Conservation (phyloP, 2,329 filamentous ascomycete species). For the Mycosphaerella sp. region DNA sequence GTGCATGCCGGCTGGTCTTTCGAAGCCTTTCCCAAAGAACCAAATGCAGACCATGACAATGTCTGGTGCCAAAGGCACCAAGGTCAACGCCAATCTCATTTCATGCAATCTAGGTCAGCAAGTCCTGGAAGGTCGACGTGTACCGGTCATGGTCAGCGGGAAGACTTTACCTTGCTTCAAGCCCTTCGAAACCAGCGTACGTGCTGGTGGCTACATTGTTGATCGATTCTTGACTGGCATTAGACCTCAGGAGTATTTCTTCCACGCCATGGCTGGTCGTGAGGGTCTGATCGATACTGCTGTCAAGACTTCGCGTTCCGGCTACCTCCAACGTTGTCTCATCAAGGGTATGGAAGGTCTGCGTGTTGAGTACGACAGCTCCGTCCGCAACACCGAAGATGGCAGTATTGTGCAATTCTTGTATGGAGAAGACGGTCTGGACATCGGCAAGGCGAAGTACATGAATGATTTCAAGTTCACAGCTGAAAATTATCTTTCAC, state of each 20-base stretch:
- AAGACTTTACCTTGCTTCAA: conserved; percentile 93
- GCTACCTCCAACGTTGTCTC: conserved; percentile 91
- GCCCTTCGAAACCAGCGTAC: conserved; percentile 79
- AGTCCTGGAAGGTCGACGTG: conserved; percentile 87
- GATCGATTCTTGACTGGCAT: conserved; percentile 98
- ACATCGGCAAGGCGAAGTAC: conserved; percentile 91
- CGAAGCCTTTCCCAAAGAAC: conserved; percentile 90
- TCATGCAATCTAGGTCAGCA: conserved; percentile 97
- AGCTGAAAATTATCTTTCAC: conserved; percentile 74
- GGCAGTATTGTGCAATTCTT: conserved; percentile 91
- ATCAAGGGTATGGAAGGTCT: conserved; percentile 99
- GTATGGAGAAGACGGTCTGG: conserved; percentile 92
- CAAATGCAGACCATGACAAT: conserved; percentile 99
- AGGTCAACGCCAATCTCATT: conserved; percentile 94
- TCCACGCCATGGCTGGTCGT: conserved; percentile 98
- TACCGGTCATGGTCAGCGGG: conserved; percentile 95
- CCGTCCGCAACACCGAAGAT: conserved; percentile 79
- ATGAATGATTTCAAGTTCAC: conserved; percentile 85
- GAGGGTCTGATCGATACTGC: conserved; percentile 98
- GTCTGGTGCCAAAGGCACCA: conserved; percentile 87
- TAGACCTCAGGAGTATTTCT: conserved; percentile 95
- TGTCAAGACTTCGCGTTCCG: conserved; percentile 95
- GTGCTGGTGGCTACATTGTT: conserved; percentile 88
- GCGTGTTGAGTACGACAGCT: conserved; percentile 85
- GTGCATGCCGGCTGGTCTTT: conserved; percentile 74